A percentile compares a stretch with the other conserved stretches of the same genome.
Evolutionary conservation across 768 basidiomycete species (phyloP).

Genomic region (Agaricus sinodeliciosus): DNA sequence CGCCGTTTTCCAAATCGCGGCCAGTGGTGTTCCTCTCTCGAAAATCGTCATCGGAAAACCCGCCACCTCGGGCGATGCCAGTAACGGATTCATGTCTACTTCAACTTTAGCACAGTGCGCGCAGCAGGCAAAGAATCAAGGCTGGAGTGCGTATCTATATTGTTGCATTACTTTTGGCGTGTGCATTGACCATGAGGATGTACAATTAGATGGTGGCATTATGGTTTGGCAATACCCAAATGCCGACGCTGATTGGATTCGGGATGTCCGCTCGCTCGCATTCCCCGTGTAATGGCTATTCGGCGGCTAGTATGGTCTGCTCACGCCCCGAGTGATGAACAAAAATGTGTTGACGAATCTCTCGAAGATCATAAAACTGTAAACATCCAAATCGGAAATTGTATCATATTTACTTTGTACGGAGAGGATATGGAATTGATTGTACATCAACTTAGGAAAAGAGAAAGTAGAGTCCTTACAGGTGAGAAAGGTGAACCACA

Average conservation of each 20-base stretch:
- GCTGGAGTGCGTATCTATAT: conserved; percentile 53
- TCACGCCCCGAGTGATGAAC: too few relatives aligned
- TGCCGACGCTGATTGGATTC: conserved; percentile 34
- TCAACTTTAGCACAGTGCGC: conserved; percentile 57
- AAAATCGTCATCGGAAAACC: conserved; percentile 81
- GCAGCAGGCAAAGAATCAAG: conserved; percentile 45
- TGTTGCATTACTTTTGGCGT: not conserved
- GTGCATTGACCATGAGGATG: not conserved
- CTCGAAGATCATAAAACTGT: too few relatives aligned
- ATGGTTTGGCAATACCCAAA: conserved; percentile 39
- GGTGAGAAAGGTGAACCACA: not conserved
- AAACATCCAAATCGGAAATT: too few relatives aligned
- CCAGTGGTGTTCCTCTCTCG: conserved; percentile 46
- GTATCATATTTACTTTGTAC: too few relatives aligned
- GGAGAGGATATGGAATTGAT: too few relatives aligned
- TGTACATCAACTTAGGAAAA: too few relatives aligned
- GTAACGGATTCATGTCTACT: conserved; percentile 56
- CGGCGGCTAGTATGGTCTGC: too few relatives aligned
- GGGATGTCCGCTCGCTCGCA: conserved; percentile 26
- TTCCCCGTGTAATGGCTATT: conserved; percentile 23
- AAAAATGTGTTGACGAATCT: too few relatives aligned
- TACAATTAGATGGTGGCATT: conserved; percentile 24
- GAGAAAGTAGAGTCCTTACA: not conserved
- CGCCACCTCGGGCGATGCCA: conserved; percentile 42
- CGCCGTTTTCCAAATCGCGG: conserved; percentile 53